phyloP scores from a whole-genome alignment of 331 rosid species.

The Pyracantha coccinea region DNA sequence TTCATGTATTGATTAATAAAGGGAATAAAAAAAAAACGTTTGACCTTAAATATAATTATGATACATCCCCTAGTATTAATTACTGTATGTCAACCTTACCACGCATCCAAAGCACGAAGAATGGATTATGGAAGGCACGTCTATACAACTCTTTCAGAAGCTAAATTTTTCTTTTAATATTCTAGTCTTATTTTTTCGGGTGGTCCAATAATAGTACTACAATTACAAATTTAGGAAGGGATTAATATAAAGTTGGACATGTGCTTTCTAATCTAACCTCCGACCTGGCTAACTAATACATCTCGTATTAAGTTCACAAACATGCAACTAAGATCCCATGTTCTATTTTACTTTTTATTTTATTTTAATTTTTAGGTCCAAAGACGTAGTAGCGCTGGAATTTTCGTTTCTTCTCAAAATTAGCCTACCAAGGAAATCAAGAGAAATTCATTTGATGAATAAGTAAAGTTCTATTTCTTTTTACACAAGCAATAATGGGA shows the following conservation, averaged over 20 bases:
- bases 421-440: background rate
- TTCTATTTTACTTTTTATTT: background rate
- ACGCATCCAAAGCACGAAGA: conserved; percentile 1
- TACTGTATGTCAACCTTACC: background rate
- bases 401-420: background rate
- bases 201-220: background rate
- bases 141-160: conserved; percentile 1
- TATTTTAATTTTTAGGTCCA: background rate
- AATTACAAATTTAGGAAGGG: background rate
- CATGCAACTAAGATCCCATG: conserved; percentile 4
- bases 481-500: no score
- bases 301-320: conserved; percentile 1
- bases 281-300: conserved; percentile 25
- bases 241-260: background rate
- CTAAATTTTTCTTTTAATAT: background rate
- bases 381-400: background rate
- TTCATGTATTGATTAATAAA: conserved; percentile 4
- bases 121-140: conserved; percentile 32
- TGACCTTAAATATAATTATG: conserved; percentile 2
- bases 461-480: background rate
- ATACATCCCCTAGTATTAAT: background rate
- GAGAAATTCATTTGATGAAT: background rate
- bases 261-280: conserved; percentile 1
- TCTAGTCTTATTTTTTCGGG: background rate
- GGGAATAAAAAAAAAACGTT: background rate